These are phyloP conservation scores for Sporothrix curviconia DNA, from an alignment of 2,329 filamentous ascomycete genomes.

Conservation along the genomic window DNA sequence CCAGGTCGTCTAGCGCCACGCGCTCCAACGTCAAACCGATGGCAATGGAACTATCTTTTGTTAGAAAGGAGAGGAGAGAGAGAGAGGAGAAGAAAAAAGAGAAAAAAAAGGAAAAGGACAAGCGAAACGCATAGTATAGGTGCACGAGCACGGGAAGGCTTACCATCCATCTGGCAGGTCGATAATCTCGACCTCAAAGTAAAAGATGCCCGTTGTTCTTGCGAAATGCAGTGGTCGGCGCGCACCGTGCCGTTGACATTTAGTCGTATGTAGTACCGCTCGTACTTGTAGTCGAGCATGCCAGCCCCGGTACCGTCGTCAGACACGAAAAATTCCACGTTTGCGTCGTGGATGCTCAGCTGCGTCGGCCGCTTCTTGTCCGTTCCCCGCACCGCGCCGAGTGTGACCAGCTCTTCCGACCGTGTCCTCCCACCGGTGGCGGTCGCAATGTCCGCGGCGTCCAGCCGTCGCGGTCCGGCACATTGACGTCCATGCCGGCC, in stretches of 20 bases:
- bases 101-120: too few relatives aligned
- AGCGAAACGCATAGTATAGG: too few relatives aligned
- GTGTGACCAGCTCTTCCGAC: not conserved
- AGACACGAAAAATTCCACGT: not conserved
- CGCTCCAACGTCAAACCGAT: not conserved
- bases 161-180: not conserved
- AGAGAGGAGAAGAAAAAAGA: not conserved
- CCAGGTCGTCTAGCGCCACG: not conserved
- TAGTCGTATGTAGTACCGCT: not conserved
- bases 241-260: not conserved
- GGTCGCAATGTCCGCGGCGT: conserved; percentile 4
- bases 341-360: not conserved
- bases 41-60: not conserved
- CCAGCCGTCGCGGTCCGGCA: conserved; percentile 9
- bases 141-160: too few relatives aligned
- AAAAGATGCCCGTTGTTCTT: conserved; percentile 5
- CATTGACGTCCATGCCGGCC: conserved; percentile 3
- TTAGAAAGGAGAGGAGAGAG: not conserved
- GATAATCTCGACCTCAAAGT: conserved; percentile 12
- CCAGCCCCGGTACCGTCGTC: not conserved
- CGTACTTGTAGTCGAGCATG: not conserved
- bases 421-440: not conserved
- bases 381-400: not conserved
- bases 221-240: not conserved
- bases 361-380: not conserved